Base-by-base conservation (phyloP, 2,329 filamentous ascomycete species). In the Calonectria crousiana region DNA sequence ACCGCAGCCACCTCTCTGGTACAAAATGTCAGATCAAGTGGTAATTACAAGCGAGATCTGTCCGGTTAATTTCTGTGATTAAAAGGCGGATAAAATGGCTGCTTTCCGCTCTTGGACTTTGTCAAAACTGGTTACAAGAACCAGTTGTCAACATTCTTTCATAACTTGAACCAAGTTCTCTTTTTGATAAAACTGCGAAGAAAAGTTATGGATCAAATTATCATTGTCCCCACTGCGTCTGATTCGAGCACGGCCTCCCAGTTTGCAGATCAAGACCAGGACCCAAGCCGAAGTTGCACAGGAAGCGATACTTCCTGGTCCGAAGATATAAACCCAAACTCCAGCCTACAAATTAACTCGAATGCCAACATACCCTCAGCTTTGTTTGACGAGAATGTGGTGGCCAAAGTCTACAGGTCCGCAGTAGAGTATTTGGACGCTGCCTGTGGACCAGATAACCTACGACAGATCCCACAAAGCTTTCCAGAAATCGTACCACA, bases 401-500 rank as follows among this genome's bases (percentile, higher is more conserved):
- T 62, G n/a, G 72, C 72, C 34, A 74, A 74, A 18, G 52, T 64
- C 13, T 67, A 28, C 32, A 38, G 68, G 47, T 68, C 72, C 16
- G 72, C 67, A 6, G 34, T 47, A 2, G 66, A 67, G 20, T 51
- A 52, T 41, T 28, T 74, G 26, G 23, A 56, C 18, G 13, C 14
- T 4, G 36, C 38, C 10, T 49, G 51, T 34, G 36, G 47, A 34
- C 38, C 18, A 41, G 56, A 60, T n/a, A 69, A 23, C 11, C 20
- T 44, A 10, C 44, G 44, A 30, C 41, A 62, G 6, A 32, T 52
- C 5, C 71, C 78, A 3, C 34, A 75, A 4, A 69, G 69, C 0
- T 85, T 82, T 41, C 84, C 84, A 1, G 83, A 86, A 68, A 80
- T 74, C 14, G 82, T 84, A 0, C 82, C 81, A 0, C 82, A 82